Percentiles rank a stretch among this genome's conserved stretches.
Conservation (phyloP, 2,329 filamentous ascomycete genomes). For the Xylaria hypoxylon region DNA sequence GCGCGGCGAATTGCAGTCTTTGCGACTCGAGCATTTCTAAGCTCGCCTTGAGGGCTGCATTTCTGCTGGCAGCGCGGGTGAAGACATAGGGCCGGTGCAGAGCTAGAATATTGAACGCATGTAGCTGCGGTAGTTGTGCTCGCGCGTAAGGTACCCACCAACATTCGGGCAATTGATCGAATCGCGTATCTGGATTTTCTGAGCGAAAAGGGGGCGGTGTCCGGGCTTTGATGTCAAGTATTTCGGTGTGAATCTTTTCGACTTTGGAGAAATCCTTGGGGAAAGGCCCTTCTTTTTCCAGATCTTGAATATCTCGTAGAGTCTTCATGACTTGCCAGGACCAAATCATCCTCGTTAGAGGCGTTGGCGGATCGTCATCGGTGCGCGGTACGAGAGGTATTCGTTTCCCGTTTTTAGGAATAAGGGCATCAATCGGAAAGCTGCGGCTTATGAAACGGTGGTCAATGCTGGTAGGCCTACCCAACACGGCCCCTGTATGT, state of each 20-base stretch:
- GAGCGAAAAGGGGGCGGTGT: slow-evolving; percentile 66
- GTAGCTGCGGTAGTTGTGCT: slow-evolving; percentile 60
- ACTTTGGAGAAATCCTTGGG: slow-evolving; percentile 66
- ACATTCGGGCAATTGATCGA: slow-evolving; percentile 65
- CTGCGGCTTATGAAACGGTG: slow-evolving; percentile 59
- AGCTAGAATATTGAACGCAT: slow-evolving; percentile 67
- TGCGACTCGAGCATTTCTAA: slow-evolving; percentile 68
- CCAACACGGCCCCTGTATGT: slow-evolving; percentile 65
- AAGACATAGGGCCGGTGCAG: slow-evolving; percentile 73
- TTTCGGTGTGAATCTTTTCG: slow-evolving; percentile 64
- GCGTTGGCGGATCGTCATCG: slow-evolving; percentile 66
- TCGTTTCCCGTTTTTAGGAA: slow-evolving; percentile 60
- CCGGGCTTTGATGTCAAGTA: slow-evolving; percentile 60
- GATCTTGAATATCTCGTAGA: slow-evolving; percentile 64
- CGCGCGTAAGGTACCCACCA: slow-evolving; percentile 64
- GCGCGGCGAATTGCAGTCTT: slow-evolving; percentile 59
- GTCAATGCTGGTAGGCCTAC: slow-evolving; percentile 68
- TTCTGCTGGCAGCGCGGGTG: slow-evolving; percentile 64
- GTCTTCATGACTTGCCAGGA: slow-evolving; percentile 60
- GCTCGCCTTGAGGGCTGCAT: slow-evolving; percentile 66
- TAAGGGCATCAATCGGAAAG: slow-evolving; percentile 65
- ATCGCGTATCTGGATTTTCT: slow-evolving; percentile 67
- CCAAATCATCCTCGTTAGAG: slow-evolving; percentile 66
- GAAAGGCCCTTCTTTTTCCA: slow-evolving; percentile 67
- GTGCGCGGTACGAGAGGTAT: slow-evolving; percentile 61